phyloP scores from a whole-genome alignment of 2,329 filamentous ascomycete species.

The Fusarium sp. region DNA sequence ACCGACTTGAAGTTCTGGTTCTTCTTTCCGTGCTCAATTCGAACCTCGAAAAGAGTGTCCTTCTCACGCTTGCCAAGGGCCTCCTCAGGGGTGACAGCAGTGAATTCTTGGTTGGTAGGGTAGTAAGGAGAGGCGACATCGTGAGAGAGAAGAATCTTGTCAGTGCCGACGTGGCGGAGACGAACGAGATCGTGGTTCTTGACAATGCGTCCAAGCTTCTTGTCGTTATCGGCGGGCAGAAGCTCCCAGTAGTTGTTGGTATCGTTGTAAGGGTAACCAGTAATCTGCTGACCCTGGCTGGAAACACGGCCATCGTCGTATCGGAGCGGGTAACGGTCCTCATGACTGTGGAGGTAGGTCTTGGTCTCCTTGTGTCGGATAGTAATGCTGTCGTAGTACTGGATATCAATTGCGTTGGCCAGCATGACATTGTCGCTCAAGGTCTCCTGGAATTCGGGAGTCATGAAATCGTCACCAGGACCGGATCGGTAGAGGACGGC shows the following conservation, averaged over 20 bases:
- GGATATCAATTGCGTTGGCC: conserved; percentile 84
- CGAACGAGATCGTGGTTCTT: conserved; percentile 88
- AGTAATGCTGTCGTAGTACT: conserved; percentile 91
- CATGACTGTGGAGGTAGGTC: conserved; percentile 93
- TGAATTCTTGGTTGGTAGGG: conserved; percentile 99
- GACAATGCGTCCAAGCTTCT: conserved; percentile 73
- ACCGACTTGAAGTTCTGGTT: conserved; percentile 90
- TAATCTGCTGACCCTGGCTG: conserved; percentile 97
- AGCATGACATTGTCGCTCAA: conserved; percentile 95
- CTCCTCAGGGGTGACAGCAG: conserved; percentile 79
- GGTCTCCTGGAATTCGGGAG: conserved; percentile 96
- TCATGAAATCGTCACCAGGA: conserved; percentile 99
- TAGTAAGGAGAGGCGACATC: conserved; percentile 97
- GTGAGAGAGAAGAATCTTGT: conserved; percentile 89
- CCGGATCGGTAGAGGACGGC: conserved; percentile 88
- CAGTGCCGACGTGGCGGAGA: conserved; percentile 86
- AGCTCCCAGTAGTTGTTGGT: conserved; percentile 99
- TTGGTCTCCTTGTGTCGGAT: conserved; percentile 98
- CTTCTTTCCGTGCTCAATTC: conserved; percentile 86
- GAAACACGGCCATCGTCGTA: conserved; percentile 98
- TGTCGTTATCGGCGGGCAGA: conserved; percentile 74
- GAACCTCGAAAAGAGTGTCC: conserved; percentile 93
- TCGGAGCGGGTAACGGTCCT: conserved; percentile 88
- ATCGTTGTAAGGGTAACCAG: conserved; percentile 97
- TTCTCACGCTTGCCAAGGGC: conserved; percentile 81